These are phyloP conservation scores for Jamesozyma spencerorum DNA, from an alignment of 805 yeast genomes.

Conservation along the genomic window DNA sequence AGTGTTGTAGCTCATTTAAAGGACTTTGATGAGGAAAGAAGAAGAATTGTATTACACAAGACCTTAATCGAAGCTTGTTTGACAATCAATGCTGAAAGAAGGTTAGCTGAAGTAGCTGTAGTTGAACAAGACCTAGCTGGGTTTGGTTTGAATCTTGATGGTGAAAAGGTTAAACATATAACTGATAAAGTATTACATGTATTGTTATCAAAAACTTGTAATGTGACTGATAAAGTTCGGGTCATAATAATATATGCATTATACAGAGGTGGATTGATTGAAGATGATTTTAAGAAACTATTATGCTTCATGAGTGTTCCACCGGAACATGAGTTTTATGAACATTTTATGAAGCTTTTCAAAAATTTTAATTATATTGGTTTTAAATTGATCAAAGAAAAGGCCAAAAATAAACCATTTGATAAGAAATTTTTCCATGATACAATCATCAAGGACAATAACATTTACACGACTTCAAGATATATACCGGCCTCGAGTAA, in stretches of 20 bases:
- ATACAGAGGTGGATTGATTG: conserved; percentile 73
- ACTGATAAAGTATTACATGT: conserved; percentile 53
- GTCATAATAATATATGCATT: conserved; percentile 65
- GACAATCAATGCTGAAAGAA: conserved; percentile 45
- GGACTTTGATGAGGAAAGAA: conserved; percentile 60
- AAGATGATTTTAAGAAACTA: conserved; percentile 62
- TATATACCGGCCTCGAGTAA: conserved; percentile 61
- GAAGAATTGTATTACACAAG: conserved; percentile 50
- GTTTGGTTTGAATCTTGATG: conserved; percentile 60
- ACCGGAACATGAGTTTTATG: conserved; percentile 32
- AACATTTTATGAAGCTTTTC: conserved; percentile 44
- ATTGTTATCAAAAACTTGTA: conserved; percentile 41
- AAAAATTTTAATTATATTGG: conserved; percentile 52
- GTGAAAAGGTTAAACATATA: conserved; percentile 48
- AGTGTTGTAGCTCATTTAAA: conserved; percentile 64
- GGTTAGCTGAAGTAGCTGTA: conserved; percentile 65
- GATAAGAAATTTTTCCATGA: conserved; percentile 49
- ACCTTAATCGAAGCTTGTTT: conserved; percentile 58
- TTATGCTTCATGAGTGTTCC: conserved; percentile 43
- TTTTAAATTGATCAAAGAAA: conserved; percentile 40
- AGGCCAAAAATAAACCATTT: conserved; percentile 35
- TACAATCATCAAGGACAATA: conserved; percentile 29
- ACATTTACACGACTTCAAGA: conserved; percentile 52
- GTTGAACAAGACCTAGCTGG: conserved; percentile 78
- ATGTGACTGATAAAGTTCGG: conserved; percentile 62